Evolutionary conservation across 768 basidiomycete species (phyloP), one percentile per base, ranked within the genome.

Genomic region (Lactarius quietus): DNA sequence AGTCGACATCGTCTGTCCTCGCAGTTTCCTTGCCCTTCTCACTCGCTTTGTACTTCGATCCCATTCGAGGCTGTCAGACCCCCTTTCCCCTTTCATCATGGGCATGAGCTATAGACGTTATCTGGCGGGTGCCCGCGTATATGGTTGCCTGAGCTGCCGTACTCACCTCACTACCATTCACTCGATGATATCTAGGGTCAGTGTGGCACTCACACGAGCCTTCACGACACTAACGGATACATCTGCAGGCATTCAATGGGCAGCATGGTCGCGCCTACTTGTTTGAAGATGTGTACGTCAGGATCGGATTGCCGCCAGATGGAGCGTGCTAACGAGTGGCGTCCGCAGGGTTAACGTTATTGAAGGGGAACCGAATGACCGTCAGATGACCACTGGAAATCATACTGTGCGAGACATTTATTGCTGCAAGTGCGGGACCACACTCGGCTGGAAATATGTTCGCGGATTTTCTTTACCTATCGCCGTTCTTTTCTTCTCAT

Each of bases 401-500:
- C 97, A 99, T 78, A 92, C 90, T 31, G 96, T 99, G 38, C 88
- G 96, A 63, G 96, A 99, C 75, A 93, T 98, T 68, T 92, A 85
- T 77, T 99, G 96, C 77, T 79, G 82, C 81, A 96, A 95, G 76
- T 99, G 96, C 76, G 84, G 86, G 65, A 84, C 84, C 57, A 85
- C 83, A 20, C 83, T 99, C 36, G 96, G 96, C 62, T 98, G 97
- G 96, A 98, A 98, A 94, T 99, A 99, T 76, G 97, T 93, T 74
- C 76, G 88, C 80, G 18, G 61, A 59, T 51, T 48, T 55, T 55
- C 41, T 23, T 55, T 20, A 52, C 43, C n/a, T 55, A 43, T 60
- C 23, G 45, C 41, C 39, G 53, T 53, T 45, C 18, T 20, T 28
- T 51, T 43, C 51, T 55, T 55, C 59, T 70, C 48, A 66, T 63